Conservation (phyloP, 352 stramenopile genomes). For the Phytophthora europaea region DNA sequence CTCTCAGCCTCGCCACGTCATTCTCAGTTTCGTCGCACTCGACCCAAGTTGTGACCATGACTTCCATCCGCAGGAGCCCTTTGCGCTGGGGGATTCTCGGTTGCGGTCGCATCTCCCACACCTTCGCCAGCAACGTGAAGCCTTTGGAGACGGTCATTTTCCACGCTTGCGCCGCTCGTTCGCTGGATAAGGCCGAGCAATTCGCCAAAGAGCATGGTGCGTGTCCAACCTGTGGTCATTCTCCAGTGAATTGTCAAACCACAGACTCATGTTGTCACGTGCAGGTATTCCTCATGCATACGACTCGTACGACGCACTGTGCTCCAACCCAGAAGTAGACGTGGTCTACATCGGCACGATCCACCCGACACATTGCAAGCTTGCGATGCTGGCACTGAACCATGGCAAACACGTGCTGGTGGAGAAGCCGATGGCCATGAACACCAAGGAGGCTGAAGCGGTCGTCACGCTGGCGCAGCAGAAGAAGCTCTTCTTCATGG, state of each 20-base stretch:
- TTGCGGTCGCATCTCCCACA: constrained; percentile 71
- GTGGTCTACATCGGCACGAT: constrained; percentile 53
- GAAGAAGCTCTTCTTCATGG: constrained; percentile 67
- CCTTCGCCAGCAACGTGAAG: constrained; percentile 62
- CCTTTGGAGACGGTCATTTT: constrained; percentile 21
- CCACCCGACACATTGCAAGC: constrained; percentile 76
- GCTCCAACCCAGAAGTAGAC: neutral
- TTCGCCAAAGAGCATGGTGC: constrained; percentile 51
- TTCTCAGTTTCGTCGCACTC: constrained; percentile 17
- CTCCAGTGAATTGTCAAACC: neutral
- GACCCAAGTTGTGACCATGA: constrained; percentile 12
- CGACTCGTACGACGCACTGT: constrained; percentile 64
- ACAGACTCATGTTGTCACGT: neutral
- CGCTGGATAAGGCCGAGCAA: constrained; percentile 51
- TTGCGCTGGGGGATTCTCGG: constrained; percentile 73
- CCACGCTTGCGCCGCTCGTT: constrained; percentile 61
- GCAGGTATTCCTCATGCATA: constrained; percentile 57
- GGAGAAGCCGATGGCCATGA: constrained; percentile 92
- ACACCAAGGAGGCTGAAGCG: constrained; percentile 71
- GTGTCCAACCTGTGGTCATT: constrained; percentile 23
- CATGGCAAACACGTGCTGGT: constrained; percentile 90
- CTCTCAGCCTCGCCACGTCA: constrained; percentile 8
- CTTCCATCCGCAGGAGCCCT: constrained; percentile 11
- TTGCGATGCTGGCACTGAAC: constrained; percentile 71
- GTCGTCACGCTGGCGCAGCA: constrained; percentile 40